Base-by-base conservation (phyloP, 148 eudicot genomes). In the Amaranthus hypochondriacus region DNA sequence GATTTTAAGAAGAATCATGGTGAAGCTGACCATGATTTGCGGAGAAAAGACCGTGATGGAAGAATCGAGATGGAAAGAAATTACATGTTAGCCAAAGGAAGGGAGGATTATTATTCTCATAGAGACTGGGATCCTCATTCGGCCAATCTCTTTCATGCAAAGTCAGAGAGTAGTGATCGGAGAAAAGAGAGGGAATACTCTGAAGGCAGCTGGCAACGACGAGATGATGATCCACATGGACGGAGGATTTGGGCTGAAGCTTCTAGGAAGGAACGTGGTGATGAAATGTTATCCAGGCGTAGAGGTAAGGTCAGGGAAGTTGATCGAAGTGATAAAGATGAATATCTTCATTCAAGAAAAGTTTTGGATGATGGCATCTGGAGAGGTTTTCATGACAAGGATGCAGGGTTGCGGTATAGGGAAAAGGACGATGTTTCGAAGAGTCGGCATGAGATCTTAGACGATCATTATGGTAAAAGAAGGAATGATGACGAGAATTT, bases 371-470 rank as follows among this genome's bases (percentile, higher is more conserved):
- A 82, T 81, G 93, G 88, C 50, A 81, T 80, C 74, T 86, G 86
- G 84, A 88, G 88, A 83, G 90, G 80, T 68, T 72, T 83, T 84
- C 84, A 84, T 63, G 98, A 90, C 46, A 90, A 84, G 61, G 96
- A 87, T 68, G 67, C 70, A 51, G 88, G 84, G 51, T 78, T 86
- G 46, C 88, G 86, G 59, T 80, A 79, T 58, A 79, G 91, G 79
- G 93, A 88, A 15, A 87, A 87, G 82, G 93, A 84, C 69, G 91
- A 85, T 77, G 77, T 70, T 81, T 50, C 80, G 50, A 94, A 84
- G 78, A 77, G 73, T 67, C 87, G 89, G 49, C 82, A 67, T 60
- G 93, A 86, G 58, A 81, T 61, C 72, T 62, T 82, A 13, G 99
- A 92, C 83, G 92, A 89, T 81, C 86, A 76, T 61, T 86, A 84